These are phyloP conservation scores for Gossypium longicalyx DNA, from an alignment of 345 rosid genomes.

Conservation along the genomic window DNA sequence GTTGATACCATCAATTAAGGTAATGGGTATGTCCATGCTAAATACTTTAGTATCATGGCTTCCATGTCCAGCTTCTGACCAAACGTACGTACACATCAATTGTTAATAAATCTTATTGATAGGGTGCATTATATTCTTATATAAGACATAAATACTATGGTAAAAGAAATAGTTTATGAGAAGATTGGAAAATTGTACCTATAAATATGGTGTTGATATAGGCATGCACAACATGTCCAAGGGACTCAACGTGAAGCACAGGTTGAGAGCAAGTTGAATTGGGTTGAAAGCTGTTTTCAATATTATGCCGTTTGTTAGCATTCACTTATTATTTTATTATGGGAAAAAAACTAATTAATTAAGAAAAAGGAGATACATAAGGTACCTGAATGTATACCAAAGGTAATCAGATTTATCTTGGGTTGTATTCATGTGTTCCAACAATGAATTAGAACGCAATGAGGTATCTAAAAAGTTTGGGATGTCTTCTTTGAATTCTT, in stretches of 20 bases:
- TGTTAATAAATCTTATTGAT: neutral
- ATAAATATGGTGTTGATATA: slow-evolving; percentile 47
- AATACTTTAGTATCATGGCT: slow-evolving; percentile 46
- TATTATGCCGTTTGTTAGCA: neutral
- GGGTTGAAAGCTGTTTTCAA: slow-evolving; percentile 40
- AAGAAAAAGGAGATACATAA: too few relatives aligned
- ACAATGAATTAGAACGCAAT: slow-evolving; percentile 33
- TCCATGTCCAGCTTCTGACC: slow-evolving; percentile 71
- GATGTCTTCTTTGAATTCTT: slow-evolving; percentile 48
- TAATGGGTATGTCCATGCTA: slow-evolving; percentile 37
- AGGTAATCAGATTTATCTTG: slow-evolving; percentile 81
- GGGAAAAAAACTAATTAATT: neutral
- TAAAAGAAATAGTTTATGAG: neutral
- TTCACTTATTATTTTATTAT: neutral
- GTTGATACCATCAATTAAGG: slow-evolving; percentile 43
- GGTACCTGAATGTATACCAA: slow-evolving; percentile 78
- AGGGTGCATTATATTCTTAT: neutral
- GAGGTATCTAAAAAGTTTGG: slow-evolving; percentile 47
- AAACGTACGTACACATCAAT: neutral
- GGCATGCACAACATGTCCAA: slow-evolving; percentile 67
- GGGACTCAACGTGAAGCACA: slow-evolving; percentile 48
- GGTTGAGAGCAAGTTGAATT: slow-evolving; percentile 52
- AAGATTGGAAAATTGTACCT: slow-evolving; percentile 29
- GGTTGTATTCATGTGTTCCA: slow-evolving; percentile 75
- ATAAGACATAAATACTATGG: too few relatives aligned